Base-by-base conservation (phyloP, 202 grass and related monocot species). In the Alloteropsis angusta region DNA sequence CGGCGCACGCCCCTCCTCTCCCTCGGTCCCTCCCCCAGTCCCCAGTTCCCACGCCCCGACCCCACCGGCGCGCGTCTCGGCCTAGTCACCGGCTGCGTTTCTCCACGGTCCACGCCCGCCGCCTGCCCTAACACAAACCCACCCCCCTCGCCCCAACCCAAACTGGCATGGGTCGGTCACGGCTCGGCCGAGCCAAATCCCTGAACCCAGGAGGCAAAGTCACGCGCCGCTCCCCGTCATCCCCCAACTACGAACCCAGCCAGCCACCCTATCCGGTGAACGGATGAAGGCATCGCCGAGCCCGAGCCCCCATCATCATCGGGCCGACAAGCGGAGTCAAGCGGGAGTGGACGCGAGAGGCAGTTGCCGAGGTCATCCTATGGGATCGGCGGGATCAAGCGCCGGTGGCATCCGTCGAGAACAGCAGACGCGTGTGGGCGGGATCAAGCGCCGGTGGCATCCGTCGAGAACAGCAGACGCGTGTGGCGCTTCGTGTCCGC, bases 251-350 rank as follows among this genome's bases (percentile, higher is more conserved):
- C 54, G 53, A 26, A 23, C 21, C 50, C 6, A 19, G 2, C 39
- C 41, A 14, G n/a, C 36, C 36, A 38, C 65, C 73, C 85, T 72
- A 87, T 83, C 85, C 80, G 66, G 58, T 45, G 32, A 25, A 23
- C n/a, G 21, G 28, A 3, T 30, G 28, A 30, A 30, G 28, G 28
- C 28, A 3, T 30, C 28, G 28, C 47, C 56, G 26, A 17, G 14
- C 3, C 12, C 53, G 41, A 7, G 46, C 56, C 52, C 46, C 15
- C 46, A 15, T 3, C 44, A 47, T 46, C n/a, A n/a, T n/a, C n/a
- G n/a, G n/a, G n/a, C n/a, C n/a, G n/a, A n/a, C n/a, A n/a, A n/a
- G n/a, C n/a, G n/a, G n/a, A n/a, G n/a, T n/a, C n/a, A n/a, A n/a
- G n/a, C n/a, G n/a, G n/a, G n/a, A n/a, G n/a, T n/a, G n/a, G n/a